Base-by-base conservation (phyloP, 768 basidiomycete species). In the Lentinula boryana region DNA sequence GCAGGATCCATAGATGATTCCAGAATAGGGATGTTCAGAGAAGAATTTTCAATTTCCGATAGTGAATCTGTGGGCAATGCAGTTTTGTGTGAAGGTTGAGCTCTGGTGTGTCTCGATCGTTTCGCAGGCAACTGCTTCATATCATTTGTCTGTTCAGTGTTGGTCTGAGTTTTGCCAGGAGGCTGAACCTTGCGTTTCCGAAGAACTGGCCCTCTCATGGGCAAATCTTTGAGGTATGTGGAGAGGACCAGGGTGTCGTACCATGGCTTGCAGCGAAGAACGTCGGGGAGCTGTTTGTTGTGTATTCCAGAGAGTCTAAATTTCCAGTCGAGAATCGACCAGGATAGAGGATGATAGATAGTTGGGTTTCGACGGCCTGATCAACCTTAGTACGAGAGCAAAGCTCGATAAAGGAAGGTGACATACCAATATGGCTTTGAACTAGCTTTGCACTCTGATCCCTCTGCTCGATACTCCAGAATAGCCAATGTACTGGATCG, bases 401-500 rank as follows among this genome's bases (percentile, higher is more conserved):
- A 16, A 52, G 12, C 18, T 51, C 41, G 1, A 54, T 2, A 50
- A 50, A 41, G 32, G 27, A 49, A 27, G 9, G 57, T 55, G 18
- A 80, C 85, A 67, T 68, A 87, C 86, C 71, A 55, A 81, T 71
- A 58, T 86, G 74, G 49, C 75, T 77, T 67, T 83, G 78, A 35
- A 88, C 81, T 59, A 79, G 68, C n/a, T 70, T 69, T 15, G 84
- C 84, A 16, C 83, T 85, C 23, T 69, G 69, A 60, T 67, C 69
- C 67, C 80, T 81, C 65, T 76, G 74, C 52, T 76, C 78, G 62
- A 75, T 76, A 50, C 76, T 78, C 87, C 87, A 88, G 68, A 88
- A 81, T n/a, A 83, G 70, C 80, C 83, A 83, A 65, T 87, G 85
- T 5, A 78, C 81, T 13, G 79, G 79, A 68, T 86, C 80, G 33